phyloP scores from a whole-genome alignment of 2,329 filamentous ascomycete genomes.

The Ceratocystiopsis brevicomis region DNA sequence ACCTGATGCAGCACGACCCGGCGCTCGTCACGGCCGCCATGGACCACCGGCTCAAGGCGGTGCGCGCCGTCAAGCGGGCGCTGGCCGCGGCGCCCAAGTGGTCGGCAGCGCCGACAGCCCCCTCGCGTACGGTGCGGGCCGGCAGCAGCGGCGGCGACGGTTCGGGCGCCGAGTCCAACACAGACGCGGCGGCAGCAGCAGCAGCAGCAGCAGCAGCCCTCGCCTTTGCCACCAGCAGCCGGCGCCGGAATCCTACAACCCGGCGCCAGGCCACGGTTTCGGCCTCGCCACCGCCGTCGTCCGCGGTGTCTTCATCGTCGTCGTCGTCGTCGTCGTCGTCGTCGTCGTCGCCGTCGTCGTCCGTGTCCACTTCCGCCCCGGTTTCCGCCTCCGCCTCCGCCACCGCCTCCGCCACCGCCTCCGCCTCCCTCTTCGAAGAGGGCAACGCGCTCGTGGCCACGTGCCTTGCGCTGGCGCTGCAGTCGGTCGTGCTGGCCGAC shows the following conservation, averaged over 20 bases:
- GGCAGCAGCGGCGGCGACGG: not conserved
- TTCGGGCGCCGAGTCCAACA: not conserved
- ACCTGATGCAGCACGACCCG: constrained; percentile 33
- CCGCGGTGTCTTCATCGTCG: not conserved
- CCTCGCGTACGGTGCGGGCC: too few species aligned
- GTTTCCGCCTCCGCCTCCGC: not conserved
- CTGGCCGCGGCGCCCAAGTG: constrained; percentile 24
- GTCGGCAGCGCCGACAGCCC: not conserved
- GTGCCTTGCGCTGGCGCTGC: constrained; percentile 39
- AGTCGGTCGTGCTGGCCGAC: constrained; percentile 37
- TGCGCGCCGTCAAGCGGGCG: constrained; percentile 39
- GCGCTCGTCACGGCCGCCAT: constrained; percentile 39
- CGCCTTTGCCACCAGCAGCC: too few species aligned
- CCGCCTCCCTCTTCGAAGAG: constrained; percentile 22
- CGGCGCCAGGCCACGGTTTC: not conserved
- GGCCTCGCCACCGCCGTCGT: not conserved
- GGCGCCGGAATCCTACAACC: too few species aligned
- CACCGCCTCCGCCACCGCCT: not conserved
- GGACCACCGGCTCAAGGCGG: constrained; percentile 44
- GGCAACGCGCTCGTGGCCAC: constrained; percentile 40
- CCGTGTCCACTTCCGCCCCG: not conserved
- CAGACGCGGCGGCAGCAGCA: too few species aligned
- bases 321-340: not conserved
- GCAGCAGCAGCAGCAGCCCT: too few species aligned
- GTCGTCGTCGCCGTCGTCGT: not conserved